Evolutionary conservation across 1,139 yeast genomes (phyloP).

Genomic region (Suhomyces taliae): DNA sequence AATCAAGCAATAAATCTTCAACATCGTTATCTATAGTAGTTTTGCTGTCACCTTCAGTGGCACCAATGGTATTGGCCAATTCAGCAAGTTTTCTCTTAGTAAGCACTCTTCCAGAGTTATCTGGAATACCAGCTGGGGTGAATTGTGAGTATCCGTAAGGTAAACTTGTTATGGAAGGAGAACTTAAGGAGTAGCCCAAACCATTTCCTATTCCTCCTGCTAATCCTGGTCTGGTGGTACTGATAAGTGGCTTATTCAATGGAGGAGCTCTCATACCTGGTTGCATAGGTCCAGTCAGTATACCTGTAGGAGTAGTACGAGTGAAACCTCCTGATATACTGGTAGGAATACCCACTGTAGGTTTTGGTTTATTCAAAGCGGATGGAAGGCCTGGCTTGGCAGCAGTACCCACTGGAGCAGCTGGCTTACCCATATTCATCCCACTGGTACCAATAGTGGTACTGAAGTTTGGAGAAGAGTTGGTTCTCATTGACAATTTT

Average conservation of each 20-base stretch:
- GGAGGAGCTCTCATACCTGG: constrained; percentile 8
- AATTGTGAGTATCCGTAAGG: constrained; percentile 22
- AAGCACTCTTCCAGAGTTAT: constrained; percentile 73
- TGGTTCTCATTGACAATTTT: not conserved
- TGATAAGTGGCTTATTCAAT: constrained; percentile 5
- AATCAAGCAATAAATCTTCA: constrained; percentile 82
- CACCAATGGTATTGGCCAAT: constrained; percentile 76
- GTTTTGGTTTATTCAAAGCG: constrained; percentile 4
- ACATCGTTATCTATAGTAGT: constrained; percentile 93
- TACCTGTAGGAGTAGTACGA: constrained; percentile 8
- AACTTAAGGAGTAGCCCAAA: constrained; percentile 8
- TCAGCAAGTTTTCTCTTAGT: constrained; percentile 88
- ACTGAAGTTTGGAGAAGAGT: constrained; percentile 4
- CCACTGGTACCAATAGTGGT: not conserved
- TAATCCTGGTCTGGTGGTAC: constrained; percentile 4
- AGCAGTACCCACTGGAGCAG: not conserved
- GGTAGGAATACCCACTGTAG: constrained; percentile 4
- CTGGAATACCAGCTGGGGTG: constrained; percentile 37
- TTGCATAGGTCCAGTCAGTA: constrained; percentile 5
- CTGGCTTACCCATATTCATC: constrained; percentile 1
- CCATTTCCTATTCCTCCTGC: constrained; percentile 6
- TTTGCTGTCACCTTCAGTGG: constrained; percentile 87
- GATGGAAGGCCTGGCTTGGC: constrained; percentile 1
- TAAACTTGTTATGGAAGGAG: constrained; percentile 8
- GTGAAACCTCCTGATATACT: constrained; percentile 7